phyloP scores from a whole-genome alignment of 140 eudicot genomes.

The Anethum foeniculum region DNA sequence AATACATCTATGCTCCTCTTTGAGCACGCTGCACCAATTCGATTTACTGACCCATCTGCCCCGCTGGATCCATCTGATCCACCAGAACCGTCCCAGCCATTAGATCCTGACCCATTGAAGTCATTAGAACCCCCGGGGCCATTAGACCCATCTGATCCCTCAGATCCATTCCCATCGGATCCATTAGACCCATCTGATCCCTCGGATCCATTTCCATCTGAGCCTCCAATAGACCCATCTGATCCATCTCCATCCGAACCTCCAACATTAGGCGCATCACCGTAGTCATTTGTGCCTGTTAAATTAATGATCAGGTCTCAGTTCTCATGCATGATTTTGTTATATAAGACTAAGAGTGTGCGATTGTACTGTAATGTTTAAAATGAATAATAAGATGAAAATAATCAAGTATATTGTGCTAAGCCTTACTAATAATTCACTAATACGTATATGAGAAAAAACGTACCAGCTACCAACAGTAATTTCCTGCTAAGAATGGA shows the following conservation, averaged over 20 bases:
- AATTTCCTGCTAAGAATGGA: constrained; percentile 20
- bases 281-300: not conserved
- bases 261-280: not conserved
- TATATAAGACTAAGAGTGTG: too few relatives aligned
- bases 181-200: not conserved
- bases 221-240: too few relatives aligned
- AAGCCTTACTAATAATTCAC: too few relatives aligned
- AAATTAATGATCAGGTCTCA: not conserved
- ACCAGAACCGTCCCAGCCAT: not conserved
- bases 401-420: too few relatives aligned
- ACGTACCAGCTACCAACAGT: constrained; percentile 14
- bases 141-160: not conserved
- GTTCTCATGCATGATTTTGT: too few relatives aligned
- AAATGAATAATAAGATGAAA: not conserved
- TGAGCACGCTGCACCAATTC: constrained; percentile 32
- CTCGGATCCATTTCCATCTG: too few relatives aligned
- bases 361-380: not conserved
- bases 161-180: not conserved
- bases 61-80: not conserved
- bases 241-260: not conserved
- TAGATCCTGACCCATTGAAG: not conserved
- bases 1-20: constrained; percentile 34
- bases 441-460: not conserved
- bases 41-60: constrained; percentile 8
- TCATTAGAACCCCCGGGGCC: not conserved